Conservation (phyloP, 2,329 filamentous ascomycete genomes). For the Clarireedia hainanense region DNA sequence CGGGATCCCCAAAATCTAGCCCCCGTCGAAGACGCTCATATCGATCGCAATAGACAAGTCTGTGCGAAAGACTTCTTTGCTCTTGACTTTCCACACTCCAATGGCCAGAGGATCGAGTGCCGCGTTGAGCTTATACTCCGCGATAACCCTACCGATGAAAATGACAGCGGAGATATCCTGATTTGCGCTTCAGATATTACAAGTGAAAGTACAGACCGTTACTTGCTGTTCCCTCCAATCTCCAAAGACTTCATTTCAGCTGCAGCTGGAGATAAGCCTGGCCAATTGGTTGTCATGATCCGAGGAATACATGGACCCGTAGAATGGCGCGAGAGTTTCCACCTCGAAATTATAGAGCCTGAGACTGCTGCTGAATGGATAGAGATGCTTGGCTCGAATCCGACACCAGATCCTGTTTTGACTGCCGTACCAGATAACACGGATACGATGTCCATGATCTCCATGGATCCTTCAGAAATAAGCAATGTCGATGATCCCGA, state of each 20-base stretch:
- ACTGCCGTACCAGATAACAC: slow-evolving; percentile 7
- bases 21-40: slow-evolving; percentile 58
- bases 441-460: slow-evolving; percentile 9
- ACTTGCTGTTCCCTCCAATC: slow-evolving; percentile 90
- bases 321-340: slow-evolving; percentile 79
- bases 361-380: slow-evolving; percentile 75
- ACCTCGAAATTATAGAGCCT: slow-evolving; percentile 55
- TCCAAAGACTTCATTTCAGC: slow-evolving; percentile 66
- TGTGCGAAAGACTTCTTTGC: slow-evolving; percentile 86
- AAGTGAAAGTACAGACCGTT: slow-evolving; percentile 65
- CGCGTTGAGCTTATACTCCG: slow-evolving; percentile 80
- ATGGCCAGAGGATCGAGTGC: slow-evolving; percentile 81
- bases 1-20: slow-evolving; percentile 73
- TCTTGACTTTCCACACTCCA: slow-evolving; percentile 78
- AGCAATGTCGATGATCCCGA: slow-evolving; percentile 10
- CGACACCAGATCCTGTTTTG: slow-evolving; percentile 43
- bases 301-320: slow-evolving; percentile 57
- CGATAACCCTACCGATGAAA: slow-evolving; percentile 63
- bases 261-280: slow-evolving; percentile 60
- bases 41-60: slow-evolving; percentile 75
- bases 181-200: slow-evolving; percentile 74
- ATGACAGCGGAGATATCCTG: slow-evolving; percentile 73
- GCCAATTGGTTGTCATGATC: slow-evolving; percentile 80
- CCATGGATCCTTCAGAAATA: slow-evolving; percentile 2
- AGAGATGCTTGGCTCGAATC: slow-evolving; percentile 56